These are phyloP conservation scores for Fusarium sp. DNA, from an alignment of 2,329 filamentous ascomycete species.

Conservation along the genomic window DNA sequence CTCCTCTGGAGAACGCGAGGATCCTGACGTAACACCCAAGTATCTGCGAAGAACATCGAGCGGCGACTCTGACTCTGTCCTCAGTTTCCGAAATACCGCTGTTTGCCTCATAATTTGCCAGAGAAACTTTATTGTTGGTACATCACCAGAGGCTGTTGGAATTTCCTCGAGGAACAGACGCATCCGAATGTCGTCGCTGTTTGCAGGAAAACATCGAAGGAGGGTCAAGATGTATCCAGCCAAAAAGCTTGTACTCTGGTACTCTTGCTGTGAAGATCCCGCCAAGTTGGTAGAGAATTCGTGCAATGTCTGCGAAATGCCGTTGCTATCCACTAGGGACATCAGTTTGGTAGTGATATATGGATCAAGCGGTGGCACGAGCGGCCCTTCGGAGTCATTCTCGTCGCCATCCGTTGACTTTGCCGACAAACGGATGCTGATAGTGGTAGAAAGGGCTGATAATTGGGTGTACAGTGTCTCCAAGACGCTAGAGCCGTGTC, in stretches of 20 bases:
- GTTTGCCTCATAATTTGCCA: conserved; percentile 74
- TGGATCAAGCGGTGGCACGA: conserved; percentile 55
- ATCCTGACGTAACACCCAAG: conserved; percentile 48
- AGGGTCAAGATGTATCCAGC: conserved; percentile 90
- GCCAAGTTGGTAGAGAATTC: conserved; percentile 53
- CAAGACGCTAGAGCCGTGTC: conserved; percentile 59
- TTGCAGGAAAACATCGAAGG: conserved; percentile 84
- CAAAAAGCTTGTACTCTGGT: conserved; percentile 71
- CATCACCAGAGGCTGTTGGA: conserved; percentile 65
- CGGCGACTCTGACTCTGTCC: conserved; percentile 49
- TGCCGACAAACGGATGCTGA: conserved; percentile 60
- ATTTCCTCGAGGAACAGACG: conserved; percentile 78
- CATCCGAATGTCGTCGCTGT: conserved; percentile 92
- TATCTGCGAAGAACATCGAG: conserved; percentile 52
- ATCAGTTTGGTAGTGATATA: conserved; percentile 76
- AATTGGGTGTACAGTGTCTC: conserved; percentile 68
- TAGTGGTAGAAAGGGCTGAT: conserved; percentile 64
- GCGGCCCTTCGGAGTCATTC: conserved; percentile 35
- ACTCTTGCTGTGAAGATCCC: conserved; percentile 50
- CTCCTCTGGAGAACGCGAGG: conserved; percentile 43
- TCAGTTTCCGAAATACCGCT: conserved; percentile 54
- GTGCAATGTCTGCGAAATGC: conserved; percentile 68
- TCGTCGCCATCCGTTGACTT: conserved; percentile 38
- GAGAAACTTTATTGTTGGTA: conserved; percentile 75
- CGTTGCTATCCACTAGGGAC: conserved; percentile 80